These are phyloP conservation scores for Cladosporium phlei DNA, from an alignment of 2,329 filamentous ascomycete genomes.

Conservation along the genomic window DNA sequence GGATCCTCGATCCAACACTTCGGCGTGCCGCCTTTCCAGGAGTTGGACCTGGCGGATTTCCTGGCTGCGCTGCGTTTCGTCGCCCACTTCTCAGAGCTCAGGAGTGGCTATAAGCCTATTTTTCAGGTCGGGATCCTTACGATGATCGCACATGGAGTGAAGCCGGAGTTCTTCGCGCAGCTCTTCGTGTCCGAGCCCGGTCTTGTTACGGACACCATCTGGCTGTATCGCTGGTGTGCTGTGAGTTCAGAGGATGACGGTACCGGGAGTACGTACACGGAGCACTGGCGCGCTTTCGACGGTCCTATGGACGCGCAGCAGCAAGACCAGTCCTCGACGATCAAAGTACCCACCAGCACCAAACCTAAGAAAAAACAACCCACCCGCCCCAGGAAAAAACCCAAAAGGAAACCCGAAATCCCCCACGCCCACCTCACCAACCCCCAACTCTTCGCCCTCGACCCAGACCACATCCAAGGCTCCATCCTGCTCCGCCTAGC, in stretches of 20 bases:
- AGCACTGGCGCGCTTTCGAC: slow-evolving; percentile 15
- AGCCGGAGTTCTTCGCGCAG: slow-evolving; percentile 9
- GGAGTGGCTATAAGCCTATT: background rate
- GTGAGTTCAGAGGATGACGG: too few relatives aligned
- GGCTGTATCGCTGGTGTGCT: slow-evolving; percentile 14
- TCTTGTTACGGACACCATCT: slow-evolving; percentile 13
- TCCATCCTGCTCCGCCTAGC: slow-evolving; percentile 14
- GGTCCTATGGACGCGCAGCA: background rate
- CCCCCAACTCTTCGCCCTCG: slow-evolving; percentile 11
- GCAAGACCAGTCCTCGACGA: too few relatives aligned
- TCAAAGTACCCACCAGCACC: background rate
- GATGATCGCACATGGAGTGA: background rate
- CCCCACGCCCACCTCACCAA: background rate
- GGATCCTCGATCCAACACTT: background rate
- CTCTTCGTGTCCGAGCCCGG: background rate
- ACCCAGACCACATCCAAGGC: slow-evolving; percentile 7
- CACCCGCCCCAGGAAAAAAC: background rate
- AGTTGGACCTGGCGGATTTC: slow-evolving; percentile 1
- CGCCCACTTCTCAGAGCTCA: background rate
- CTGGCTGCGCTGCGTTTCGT: slow-evolving; percentile 1
- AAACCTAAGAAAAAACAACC: background rate
- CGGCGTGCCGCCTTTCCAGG: slow-evolving; percentile 5
- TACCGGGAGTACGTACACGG: slow-evolving; percentile 3
- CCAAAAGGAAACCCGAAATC: background rate
- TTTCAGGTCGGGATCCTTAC: slow-evolving; percentile 13